A percentile compares a stretch with the other conserved stretches of the same genome.
Conservation (phyloP, 345 rosid genomes). For the Luvunga scandens region DNA sequence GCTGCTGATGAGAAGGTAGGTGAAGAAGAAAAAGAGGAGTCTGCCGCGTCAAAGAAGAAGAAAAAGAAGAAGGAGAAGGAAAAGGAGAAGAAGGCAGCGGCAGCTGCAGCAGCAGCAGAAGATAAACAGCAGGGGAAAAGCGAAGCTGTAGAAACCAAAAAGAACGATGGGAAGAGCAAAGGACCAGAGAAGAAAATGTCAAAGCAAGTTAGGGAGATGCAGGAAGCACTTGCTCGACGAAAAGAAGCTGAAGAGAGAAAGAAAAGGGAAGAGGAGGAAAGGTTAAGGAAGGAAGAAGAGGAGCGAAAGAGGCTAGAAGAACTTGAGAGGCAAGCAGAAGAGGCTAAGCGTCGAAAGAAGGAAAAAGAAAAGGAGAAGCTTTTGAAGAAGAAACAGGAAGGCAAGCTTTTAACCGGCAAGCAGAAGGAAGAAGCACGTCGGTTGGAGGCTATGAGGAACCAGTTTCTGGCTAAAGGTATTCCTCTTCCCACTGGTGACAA, state of each 20-base stretch:
- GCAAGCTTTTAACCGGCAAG: constrained; percentile 80
- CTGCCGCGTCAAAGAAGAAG: constrained; percentile 90
- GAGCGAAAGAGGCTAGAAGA: constrained; percentile 78
- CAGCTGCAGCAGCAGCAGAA: constrained; percentile 42
- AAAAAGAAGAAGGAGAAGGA: constrained; percentile 87
- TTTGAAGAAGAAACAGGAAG: constrained; percentile 85
- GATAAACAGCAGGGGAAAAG: constrained; percentile 47
- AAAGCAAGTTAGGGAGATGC: constrained; percentile 95
- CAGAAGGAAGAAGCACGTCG: constrained; percentile 91
- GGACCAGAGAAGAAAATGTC: constrained; percentile 85
- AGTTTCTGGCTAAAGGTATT: constrained; percentile 57
- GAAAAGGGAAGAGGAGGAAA: constrained; percentile 89
- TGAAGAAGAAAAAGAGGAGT: constrained; percentile 63
- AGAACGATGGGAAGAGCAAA: constrained; percentile 72
- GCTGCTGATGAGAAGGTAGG: constrained; percentile 62
- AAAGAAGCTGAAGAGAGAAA: constrained; percentile 79
- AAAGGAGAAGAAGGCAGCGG: constrained; percentile 69
- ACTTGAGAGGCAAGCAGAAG: constrained; percentile 88
- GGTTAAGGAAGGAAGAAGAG: constrained; percentile 85
- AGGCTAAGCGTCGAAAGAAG: constrained; percentile 81
- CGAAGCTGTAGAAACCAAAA: constrained; percentile 51
- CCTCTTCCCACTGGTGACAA: constrained; percentile 45
- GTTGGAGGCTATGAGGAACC: constrained; percentile 81
- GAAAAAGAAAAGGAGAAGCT: constrained; percentile 90
- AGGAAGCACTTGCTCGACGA: constrained; percentile 80